Evolutionary conservation across 768 basidiomycete species (phyloP).

Genomic region (Trametes sanguinea): DNA sequence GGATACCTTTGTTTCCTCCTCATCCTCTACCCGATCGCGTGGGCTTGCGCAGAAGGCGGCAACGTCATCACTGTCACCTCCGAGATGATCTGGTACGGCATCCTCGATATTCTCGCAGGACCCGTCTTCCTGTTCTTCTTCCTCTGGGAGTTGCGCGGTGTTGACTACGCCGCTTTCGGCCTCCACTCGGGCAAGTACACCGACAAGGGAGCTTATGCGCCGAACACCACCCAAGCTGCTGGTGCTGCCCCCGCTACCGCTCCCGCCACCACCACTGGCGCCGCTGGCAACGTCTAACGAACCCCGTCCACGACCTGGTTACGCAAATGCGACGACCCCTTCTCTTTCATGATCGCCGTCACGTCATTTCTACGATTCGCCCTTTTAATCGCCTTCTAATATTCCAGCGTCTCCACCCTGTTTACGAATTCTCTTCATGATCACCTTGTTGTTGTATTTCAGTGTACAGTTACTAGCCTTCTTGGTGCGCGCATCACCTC

Average conservation of each 20-base stretch:
- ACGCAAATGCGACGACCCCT: constrained; percentile 9
- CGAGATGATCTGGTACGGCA: constrained; percentile 59
- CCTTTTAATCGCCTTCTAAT: not conserved
- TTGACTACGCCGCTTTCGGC: constrained; percentile 33
- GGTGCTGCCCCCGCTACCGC: constrained; percentile 1
- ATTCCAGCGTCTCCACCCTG: not conserved
- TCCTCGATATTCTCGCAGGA: constrained; percentile 43
- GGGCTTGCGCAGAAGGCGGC: constrained; percentile 55
- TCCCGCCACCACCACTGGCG: constrained; percentile 5
- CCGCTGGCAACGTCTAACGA: constrained; percentile 15
- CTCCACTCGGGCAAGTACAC: constrained; percentile 32
- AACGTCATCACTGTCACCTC: constrained; percentile 51
- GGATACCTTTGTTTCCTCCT: constrained; percentile 54
- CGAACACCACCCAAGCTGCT: constrained; percentile 2
- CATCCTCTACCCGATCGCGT: constrained; percentile 58
- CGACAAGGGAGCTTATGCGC: constrained; percentile 12
- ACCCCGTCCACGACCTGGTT: constrained; percentile 3
- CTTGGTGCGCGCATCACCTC: not conserved
- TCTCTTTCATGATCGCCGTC: constrained; percentile 6
- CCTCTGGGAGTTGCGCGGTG: constrained; percentile 29
- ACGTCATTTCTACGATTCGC: not conserved
- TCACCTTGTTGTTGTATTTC: not conserved
- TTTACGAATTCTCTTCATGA: not conserved
- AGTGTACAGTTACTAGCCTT: not conserved
- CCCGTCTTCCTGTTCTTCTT: constrained; percentile 41